phyloP scores from a whole-genome alignment of 2,329 filamentous ascomycete species.

The Cryphonectria radicalis region DNA sequence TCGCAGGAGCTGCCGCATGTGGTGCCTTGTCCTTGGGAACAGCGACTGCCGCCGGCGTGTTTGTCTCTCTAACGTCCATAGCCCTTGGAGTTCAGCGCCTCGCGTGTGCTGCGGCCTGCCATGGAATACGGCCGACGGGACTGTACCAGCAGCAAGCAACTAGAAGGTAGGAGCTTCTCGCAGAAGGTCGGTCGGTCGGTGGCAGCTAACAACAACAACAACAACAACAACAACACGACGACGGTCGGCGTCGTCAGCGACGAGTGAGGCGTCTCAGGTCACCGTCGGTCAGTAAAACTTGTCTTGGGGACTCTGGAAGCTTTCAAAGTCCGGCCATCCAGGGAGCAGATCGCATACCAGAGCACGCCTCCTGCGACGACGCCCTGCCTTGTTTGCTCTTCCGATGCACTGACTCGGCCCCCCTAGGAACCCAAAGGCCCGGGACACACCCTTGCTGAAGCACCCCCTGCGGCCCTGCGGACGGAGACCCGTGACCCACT shows the following conservation, averaged over 20 bases:
- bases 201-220: background rate
- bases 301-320: background rate
- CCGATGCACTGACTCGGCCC: conserved; percentile 14
- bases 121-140: conserved; percentile 1
- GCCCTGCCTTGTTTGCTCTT: background rate
- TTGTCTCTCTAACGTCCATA: conserved; percentile 23
- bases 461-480: background rate
- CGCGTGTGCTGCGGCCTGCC: background rate
- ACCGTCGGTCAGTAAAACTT: background rate
- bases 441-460: background rate
- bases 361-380: background rate
- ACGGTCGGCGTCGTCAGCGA: background rate
- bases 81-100: conserved; percentile 4
- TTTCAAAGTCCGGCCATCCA: background rate
- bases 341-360: background rate
- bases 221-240: background rate
- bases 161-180: background rate
- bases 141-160: background rate
- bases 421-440: background rate
- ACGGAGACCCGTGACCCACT: background rate
- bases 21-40: conserved; percentile 6
- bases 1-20: conserved; percentile 3
- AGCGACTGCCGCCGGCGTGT: conserved; percentile 18
- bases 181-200: background rate
- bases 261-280: background rate